These are phyloP conservation scores for Neonectria magnoliae DNA, from an alignment of 2,329 filamentous ascomycete species.

Conservation along the genomic window DNA sequence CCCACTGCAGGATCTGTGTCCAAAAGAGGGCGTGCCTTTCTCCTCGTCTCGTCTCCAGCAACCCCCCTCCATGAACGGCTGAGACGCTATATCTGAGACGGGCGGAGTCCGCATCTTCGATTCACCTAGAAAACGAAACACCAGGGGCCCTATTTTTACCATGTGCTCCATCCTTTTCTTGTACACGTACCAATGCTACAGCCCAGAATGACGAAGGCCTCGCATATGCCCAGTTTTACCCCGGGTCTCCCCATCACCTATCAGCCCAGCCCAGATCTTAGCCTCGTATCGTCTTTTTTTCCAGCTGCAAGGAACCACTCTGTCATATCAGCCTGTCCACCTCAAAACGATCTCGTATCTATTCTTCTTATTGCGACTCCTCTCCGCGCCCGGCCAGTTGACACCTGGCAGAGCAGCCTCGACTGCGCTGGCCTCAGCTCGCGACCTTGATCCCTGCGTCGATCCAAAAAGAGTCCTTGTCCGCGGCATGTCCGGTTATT, in stretches of 20 bases:
- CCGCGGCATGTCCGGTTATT: conserved; percentile 2
- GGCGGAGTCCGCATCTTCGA: not conserved
- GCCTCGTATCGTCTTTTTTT: not conserved
- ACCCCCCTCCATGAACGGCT: not conserved
- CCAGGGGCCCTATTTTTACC: not conserved
- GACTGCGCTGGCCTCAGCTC: not conserved
- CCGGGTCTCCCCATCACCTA: not conserved
- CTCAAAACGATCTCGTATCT: not conserved
- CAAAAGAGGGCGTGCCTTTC: not conserved
- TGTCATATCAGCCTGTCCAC: not conserved
- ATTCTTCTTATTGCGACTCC: too few species aligned
- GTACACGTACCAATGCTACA: not conserved
- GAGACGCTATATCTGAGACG: not conserved
- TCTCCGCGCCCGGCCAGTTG: not conserved
- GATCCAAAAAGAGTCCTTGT: not conserved
- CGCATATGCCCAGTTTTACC: not conserved
- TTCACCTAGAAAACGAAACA: not conserved
- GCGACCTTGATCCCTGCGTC: not conserved
- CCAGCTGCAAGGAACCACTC: not conserved
- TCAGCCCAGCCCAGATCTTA: not conserved
- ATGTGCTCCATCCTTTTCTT: not conserved
- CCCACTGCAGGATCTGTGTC: not conserved
- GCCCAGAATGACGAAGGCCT: not conserved
- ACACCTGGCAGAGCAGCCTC: not conserved
- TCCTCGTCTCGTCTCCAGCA: not conserved